phyloP scores from a whole-genome alignment of 2,329 filamentous ascomycete species.

The Colletotrichum graminicola region DNA sequence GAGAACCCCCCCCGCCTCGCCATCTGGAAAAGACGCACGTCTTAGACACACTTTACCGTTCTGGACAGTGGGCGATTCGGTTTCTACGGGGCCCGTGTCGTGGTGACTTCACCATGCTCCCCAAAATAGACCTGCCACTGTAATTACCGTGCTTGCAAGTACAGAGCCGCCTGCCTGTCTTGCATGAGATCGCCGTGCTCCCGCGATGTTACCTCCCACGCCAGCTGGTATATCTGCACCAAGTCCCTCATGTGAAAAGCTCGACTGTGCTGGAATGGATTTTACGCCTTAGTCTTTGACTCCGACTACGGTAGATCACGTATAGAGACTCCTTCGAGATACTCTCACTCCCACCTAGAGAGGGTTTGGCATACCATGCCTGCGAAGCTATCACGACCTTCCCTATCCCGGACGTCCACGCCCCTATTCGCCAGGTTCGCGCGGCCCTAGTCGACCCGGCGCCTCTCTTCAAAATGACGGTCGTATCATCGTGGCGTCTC shows the following conservation, averaged over 20 bases:
- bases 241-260: constrained; percentile 10
- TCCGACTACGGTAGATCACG: too few relatives aligned
- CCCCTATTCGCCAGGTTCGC: neutral
- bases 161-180: constrained; percentile 36
- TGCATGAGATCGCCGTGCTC: constrained; percentile 25
- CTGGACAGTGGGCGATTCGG: neutral
- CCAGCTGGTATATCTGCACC: constrained; percentile 22
- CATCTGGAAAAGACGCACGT: constrained; percentile 29
- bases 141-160: neutral
- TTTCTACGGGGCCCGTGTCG: constrained; percentile 4
- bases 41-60: constrained; percentile 6
- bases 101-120: constrained; percentile 14
- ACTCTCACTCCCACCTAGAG: neutral
- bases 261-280: neutral
- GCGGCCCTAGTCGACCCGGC: too few relatives aligned
- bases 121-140: constrained; percentile 25
- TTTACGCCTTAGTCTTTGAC: constrained; percentile 11
- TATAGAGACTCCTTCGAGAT: neutral
- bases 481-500: neutral
- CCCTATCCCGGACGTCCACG: constrained; percentile 1
- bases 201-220: constrained; percentile 12
- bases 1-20: constrained; percentile 10
- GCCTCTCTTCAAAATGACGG: neutral
- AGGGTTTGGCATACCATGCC: constrained; percentile 15
- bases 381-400: neutral